Evolutionary conservation across 2,329 filamentous ascomycete genomes (phyloP), one percentile per base, ranked within the genome.

Genomic region (Fusarium sp.): DNA sequence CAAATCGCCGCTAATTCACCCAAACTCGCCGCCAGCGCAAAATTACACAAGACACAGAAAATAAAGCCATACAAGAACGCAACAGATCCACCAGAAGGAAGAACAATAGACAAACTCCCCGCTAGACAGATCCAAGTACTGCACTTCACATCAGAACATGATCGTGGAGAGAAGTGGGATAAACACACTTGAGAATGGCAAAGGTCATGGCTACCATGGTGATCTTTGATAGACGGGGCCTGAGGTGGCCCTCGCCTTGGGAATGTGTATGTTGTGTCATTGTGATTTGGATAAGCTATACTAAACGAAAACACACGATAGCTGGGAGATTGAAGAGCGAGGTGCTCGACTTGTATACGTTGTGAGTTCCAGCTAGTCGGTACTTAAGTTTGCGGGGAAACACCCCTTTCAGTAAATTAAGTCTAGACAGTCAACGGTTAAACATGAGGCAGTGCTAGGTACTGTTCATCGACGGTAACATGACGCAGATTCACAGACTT

Each of bases 41-140:
- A 77, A 63, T 83, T 84, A 73, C 83, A 84, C 7, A 84, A 35
- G 12, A 84, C 81, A 64, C 82, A 84, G 70, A 85, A 83, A 52
- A 85, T 76, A 64, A 85, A 85, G 6, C 83, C 83, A 64, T 85
- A 85, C 0, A 85, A 53, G 44, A 84, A 81, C 0, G 82, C 78
- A 4, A 83, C 81, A 2, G 82, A 80, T 17, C 83, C 80, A 6
- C 83, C 83, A 0, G 82, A 84, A 0, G 82, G 81, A 5, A 84
- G 71, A 5, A 83, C 81, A 6, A 84, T 74, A 6, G 82, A 82
- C 1, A 85, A 76, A 6, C 82, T 82, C 5, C 82, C 83, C 1
- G 82, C 82, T 4, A 84, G 77, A 14, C 81, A 81, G n/a, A 76
- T 76, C 74, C 74, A 76, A 0, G 74, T 76, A 30, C 73, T 76